phyloP scores from a whole-genome alignment of 179 eudicot species.

The Silene noctiflora region DNA sequence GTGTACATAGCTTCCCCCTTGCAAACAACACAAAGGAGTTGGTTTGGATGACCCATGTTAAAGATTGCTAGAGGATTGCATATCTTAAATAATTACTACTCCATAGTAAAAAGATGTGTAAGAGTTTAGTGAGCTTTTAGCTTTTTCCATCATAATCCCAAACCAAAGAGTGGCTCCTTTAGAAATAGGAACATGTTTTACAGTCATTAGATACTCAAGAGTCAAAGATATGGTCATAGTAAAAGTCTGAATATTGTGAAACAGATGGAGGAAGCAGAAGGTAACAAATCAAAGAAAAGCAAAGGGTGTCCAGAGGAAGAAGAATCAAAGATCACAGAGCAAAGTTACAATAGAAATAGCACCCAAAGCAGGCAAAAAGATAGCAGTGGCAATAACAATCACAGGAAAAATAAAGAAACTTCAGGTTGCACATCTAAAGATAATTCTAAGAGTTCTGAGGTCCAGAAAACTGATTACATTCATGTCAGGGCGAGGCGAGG shows the following conservation, averaged over 20 bases:
- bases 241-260: conserved; percentile 7
- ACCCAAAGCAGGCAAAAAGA: conserved; percentile 34
- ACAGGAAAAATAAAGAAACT: conserved; percentile 38
- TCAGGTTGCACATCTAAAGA: conserved; percentile 58
- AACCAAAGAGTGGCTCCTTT: too few relatives aligned
- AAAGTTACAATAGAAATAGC: conserved; percentile 41
- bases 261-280: conserved; percentile 46
- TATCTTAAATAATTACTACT: too few relatives aligned
- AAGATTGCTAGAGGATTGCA: neutral
- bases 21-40: neutral
- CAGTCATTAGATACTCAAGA: neutral
- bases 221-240: neutral
- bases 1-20: neutral
- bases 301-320: conserved; percentile 54
- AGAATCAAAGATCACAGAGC: conserved; percentile 53
- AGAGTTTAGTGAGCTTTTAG: too few relatives aligned
- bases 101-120: too few relatives aligned
- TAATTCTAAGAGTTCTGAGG: conserved; percentile 54
- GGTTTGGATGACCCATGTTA: too few relatives aligned
- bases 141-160: too few relatives aligned
- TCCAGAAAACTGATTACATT: conserved; percentile 69
- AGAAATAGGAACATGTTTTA: too few relatives aligned
- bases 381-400: conserved; percentile 30
- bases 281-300: conserved; percentile 41
- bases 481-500: conserved; percentile 97